Percentiles rank a stretch among this genome's conserved stretches.
Evolutionary conservation across 2,329 filamentous ascomycete genomes (phyloP).

Genomic region (Penicillium brasilianum): DNA sequence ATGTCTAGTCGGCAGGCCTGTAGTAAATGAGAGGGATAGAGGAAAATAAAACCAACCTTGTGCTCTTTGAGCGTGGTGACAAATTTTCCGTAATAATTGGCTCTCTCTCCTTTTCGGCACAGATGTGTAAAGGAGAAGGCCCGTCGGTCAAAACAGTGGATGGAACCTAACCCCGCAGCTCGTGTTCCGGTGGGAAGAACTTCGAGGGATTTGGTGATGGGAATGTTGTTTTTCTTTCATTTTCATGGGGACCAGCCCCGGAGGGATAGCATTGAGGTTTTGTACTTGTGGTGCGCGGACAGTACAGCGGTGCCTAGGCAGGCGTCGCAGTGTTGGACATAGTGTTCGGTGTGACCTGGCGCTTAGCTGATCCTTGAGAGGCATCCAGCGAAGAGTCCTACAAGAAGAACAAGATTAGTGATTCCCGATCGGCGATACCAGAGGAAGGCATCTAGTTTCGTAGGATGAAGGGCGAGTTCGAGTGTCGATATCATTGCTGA

Average conservation of each 20-base stretch:
- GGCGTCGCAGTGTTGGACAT: conserved; percentile 38
- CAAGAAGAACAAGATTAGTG: conserved; percentile 37
- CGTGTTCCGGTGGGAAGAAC: conserved; percentile 3
- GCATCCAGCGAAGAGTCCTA: conserved; percentile 38
- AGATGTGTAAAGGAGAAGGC: conserved; percentile 1
- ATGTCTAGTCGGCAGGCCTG: conserved; percentile 19
- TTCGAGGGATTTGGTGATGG: background rate
- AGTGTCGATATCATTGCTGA: conserved; percentile 30
- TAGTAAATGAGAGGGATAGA: conserved; percentile 26
- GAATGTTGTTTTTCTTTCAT: conserved; percentile 6
- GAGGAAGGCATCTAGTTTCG: conserved; percentile 22
- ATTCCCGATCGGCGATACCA: conserved; percentile 32
- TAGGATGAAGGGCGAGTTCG: conserved; percentile 28
- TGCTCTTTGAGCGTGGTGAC: conserved; percentile 31
- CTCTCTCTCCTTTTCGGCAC: background rate
- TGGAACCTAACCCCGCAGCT: conserved; percentile 21
- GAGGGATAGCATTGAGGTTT: conserved; percentile 20
- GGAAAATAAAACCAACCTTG: conserved; percentile 44
- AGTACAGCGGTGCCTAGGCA: conserved; percentile 33
- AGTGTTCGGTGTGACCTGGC: conserved; percentile 40
- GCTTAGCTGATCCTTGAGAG: conserved; percentile 40
- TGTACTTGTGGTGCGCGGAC: background rate
- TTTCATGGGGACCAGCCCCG: conserved; percentile 39
- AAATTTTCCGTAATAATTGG: conserved; percentile 20
- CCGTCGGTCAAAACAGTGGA: conserved; percentile 24